These are phyloP conservation scores for Macrolepiota albuminosa DNA, from an alignment of 768 basidiomycete species.

Conservation along the genomic window DNA sequence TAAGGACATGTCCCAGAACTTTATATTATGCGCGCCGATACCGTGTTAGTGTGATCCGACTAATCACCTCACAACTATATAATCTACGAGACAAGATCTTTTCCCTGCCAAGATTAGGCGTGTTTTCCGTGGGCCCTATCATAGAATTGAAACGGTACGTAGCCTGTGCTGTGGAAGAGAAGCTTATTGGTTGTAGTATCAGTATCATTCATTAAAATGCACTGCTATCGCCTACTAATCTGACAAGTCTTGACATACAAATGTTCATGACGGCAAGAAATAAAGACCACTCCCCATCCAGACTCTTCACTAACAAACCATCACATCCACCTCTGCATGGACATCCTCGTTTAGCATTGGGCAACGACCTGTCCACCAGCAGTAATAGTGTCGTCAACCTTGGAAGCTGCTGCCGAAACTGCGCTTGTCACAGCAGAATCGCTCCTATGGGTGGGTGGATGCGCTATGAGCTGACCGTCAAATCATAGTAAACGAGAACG, in stretches of 20 bases:
- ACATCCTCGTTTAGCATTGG: conserved; percentile 11
- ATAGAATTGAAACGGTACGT: no score
- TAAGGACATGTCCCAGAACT: no score
- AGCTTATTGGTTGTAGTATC: neutral
- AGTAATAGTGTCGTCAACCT: conserved; percentile 18
- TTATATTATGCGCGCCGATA: no score
- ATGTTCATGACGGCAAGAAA: neutral
- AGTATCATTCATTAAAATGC: neutral
- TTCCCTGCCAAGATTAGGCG: neutral
- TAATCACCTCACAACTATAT: no score
- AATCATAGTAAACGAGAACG: neutral
- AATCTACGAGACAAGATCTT: neutral
- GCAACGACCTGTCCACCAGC: conserved; percentile 19
- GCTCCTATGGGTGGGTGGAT: conserved; percentile 6
- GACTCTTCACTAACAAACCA: neutral
- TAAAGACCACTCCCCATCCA: neutral
- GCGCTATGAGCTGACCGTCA: neutral
- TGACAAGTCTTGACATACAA: neutral
- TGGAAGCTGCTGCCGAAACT: conserved; percentile 14
- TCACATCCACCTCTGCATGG: neutral
- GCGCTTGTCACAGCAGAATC: conserved; percentile 19
- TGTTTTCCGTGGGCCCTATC: no score
- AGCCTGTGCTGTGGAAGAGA: neutral
- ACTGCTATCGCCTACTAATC: neutral
- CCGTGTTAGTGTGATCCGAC: no score